Base-by-base conservation (phyloP, 2,329 filamentous ascomycete species). In the Exophiala lecanii-corni region DNA sequence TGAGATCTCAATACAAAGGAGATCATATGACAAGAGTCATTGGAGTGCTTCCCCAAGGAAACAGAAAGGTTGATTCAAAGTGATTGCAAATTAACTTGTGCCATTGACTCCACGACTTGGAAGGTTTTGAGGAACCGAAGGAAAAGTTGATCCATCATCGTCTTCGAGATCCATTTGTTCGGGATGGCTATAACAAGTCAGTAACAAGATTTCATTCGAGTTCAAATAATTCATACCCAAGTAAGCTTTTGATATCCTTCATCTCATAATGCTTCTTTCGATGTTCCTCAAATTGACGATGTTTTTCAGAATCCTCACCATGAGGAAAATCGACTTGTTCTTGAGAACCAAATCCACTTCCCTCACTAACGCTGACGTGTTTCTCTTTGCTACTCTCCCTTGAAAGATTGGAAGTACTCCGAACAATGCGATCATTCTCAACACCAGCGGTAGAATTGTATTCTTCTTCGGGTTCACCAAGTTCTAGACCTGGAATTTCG, bases 201-300 rank as follows among this genome's bases (percentile, higher is more conserved):
- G 15, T 21, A 13, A 26, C 25, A 16, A n/a, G 28, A 32, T 10
- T 23, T 42, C 16, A 15, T 17, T 17, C 45, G 28, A 18, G 12
- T 26, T 12, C 23, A 26, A 26, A 12, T 26, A 26, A 7, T 26
- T 67, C 73, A 54, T 65, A 83, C 81, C 88, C 89, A 53, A 98
- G 77, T 40, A 97, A 69, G 59, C 82, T 79, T 59, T 92, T 94
- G 45, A 96, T 89, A 60, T 92, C 85, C 69, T 80, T 88, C 92
- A 98, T 98, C 74, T 98, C 92, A 67, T 98, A 98, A 67, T 98
- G 92, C 72, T 82, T 91, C 81, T 92, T 96, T 60, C 92, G 79
- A 72, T 88, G 76, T 69, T 86, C 75, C 70, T 96, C 89, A 64
- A 98, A 98, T 62, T 85, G 81, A 61, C 77, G 79, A 67, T 98